Evolutionary conservation across 495 filamentous ascomycete genomes (phyloP), one percentile per base, ranked within the genome.

Genomic region (Trypethelium eluteriae): DNA sequence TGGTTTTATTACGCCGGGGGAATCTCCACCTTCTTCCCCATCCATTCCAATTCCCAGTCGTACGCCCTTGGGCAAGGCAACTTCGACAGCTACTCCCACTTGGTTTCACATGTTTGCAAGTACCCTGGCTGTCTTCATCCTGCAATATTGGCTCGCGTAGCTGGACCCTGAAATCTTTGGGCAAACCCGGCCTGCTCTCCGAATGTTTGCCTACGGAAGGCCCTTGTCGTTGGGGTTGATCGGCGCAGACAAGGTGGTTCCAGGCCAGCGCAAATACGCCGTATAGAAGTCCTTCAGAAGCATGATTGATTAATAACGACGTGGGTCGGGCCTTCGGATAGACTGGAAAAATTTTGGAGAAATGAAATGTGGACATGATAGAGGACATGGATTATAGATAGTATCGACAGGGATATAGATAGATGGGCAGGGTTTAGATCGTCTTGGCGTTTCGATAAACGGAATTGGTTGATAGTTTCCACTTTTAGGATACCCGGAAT

Each of bases 381-480:
- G 36, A 9, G 14, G 53, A 59, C 36, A n/a, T 36, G 7, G 14
- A 36, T 9, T 36, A 59, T 34, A 59, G 25, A 59, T 32, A 18
- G 7, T 59, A 59, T 59, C 34, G 53, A 59, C 53, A 59, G n/a
- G 53, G 53, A 7, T 35, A 9, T 59, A 59, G 53, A 59, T 59
- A 36, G 53, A 59, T 9, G 53, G 53, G 32, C 14, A 25, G n/a
- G 7, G 32, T 59, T 9, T 34, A 10, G 6, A 59, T 34, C 34
- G 7, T 9, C 41, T 59, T 59, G 53, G 53, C 32, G 32, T 59
- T 59, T 59, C 6, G 53, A 59, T 35, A 10, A 18, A 36, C 32
- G 18, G 25, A 36, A 7, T 7, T 9, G 10, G 18, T 59, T 34
- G 11, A 10, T 18, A 36, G 11, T 39, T 11, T 59, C 14, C 49